Conservation (phyloP, 306 rosid genomes). For the Begonia masoniana region DNA sequence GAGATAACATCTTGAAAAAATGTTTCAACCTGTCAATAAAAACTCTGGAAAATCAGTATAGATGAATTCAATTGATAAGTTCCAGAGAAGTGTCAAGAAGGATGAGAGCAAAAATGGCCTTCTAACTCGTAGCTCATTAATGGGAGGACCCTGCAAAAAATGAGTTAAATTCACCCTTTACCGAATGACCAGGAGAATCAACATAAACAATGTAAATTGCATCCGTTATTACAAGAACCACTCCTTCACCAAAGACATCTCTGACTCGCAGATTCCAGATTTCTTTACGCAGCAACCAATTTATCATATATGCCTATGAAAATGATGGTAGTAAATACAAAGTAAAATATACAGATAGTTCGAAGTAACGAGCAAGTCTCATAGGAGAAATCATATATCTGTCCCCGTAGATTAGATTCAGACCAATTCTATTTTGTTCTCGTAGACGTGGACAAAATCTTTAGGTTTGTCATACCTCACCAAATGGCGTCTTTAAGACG, state of each 20-base stretch:
- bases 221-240: too few relatives aligned
- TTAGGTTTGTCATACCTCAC: too few relatives aligned
- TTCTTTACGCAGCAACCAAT: conserved; percentile 62
- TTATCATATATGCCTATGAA: conserved; percentile 71
- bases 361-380: too few relatives aligned
- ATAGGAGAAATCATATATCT: too few relatives aligned
- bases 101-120: conserved; percentile 34
- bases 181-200: too few relatives aligned
- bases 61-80: too few relatives aligned
- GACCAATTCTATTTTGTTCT: too few relatives aligned
- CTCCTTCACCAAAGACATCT: conserved; percentile 82
- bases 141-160: conserved; percentile 98
- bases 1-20: conserved; percentile 69
- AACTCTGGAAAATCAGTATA: conserved; percentile 4
- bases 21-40: conserved; percentile 57
- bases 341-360: background rate
- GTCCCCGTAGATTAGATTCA: too few relatives aligned
- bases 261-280: conserved; percentile 80
- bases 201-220: too few relatives aligned
- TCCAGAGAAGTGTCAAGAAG: background rate
- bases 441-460: too few relatives aligned
- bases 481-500: too few relatives aligned
- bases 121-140: conserved; percentile 91
- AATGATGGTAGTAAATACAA: conserved; percentile 6
- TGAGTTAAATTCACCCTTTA: too few relatives aligned